phyloP scores from a whole-genome alignment of 257 asterid genomes.

The Lavandula angustifolia region DNA sequence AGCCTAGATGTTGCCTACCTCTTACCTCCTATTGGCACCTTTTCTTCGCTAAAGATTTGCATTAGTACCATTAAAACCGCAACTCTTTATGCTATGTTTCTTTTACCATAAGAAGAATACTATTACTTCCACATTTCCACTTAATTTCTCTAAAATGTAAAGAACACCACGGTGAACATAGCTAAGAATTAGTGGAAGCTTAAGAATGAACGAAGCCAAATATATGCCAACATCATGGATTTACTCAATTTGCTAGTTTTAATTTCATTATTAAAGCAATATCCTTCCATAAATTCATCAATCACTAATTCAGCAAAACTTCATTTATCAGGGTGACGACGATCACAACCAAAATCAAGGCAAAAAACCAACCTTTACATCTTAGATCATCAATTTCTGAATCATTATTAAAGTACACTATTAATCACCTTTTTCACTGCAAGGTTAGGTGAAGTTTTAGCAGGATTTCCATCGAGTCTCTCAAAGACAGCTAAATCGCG shows the following conservation, averaged over 20 bases:
- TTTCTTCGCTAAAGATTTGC: not conserved
- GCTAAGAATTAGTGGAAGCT: not conserved
- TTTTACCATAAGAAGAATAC: not conserved
- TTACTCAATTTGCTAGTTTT: not conserved
- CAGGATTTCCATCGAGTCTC: slow-evolving; percentile 81
- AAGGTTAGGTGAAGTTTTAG: slow-evolving; percentile 68
- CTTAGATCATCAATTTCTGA: not conserved
- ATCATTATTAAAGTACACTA: not conserved
- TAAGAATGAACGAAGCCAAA: not conserved
- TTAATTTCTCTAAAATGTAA: not conserved
- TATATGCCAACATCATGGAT: not conserved
- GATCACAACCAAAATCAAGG: not conserved
- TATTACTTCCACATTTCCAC: not conserved
- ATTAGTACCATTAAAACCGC: slow-evolving; percentile 3
- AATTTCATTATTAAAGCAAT: not conserved
- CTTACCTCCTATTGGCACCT: not conserved
- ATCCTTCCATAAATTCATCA: slow-evolving; percentile 1
- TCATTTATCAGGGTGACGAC: not conserved
- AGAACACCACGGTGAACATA: not conserved
- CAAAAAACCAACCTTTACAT: not conserved
- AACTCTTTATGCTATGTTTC: not conserved
- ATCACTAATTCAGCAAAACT: slow-evolving; percentile 3
- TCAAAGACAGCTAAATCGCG: slow-evolving; percentile 90
- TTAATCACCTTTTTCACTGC: slow-evolving; percentile 82
- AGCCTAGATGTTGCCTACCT: not conserved